Evolutionary conservation across 768 basidiomycete species (phyloP), one percentile per base, ranked within the genome.

Genomic region (Pholiota molesta): DNA sequence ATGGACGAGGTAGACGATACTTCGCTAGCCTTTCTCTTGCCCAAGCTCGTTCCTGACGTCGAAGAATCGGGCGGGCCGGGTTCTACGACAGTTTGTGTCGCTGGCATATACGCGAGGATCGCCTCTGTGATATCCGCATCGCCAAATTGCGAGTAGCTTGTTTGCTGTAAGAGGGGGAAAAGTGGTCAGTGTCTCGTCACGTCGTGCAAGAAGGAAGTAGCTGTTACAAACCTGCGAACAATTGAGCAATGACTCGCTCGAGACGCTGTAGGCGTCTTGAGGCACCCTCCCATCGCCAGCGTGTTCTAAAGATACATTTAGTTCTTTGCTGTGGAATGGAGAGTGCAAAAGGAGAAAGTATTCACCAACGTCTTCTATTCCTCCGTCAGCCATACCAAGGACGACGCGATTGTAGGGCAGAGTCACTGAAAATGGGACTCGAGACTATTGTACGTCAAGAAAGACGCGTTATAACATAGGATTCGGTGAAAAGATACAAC

Each of bases 1-100:
- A 60, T n/a, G 57, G 58, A 51, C 45, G 61, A 66, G 72, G 57
- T 44, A 60, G 59, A 40, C 39, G 61, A 66, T 71, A 65, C 16
- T 62, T 72, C 49, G 13, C 57, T 51, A 31, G 62, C 42, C 75
- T 72, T 74, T 23, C 74, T 67, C 57, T 77, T 77, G 14, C 70
- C 69, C 17, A 73, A 71, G 19, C 63, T 69, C 21, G 54, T 60
- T 13, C 47, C 61, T 1, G 73, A 73, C 2, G 68, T 55, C 11
- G 64, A 62, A 0, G 73, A 75, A 8, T 57, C 60, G n/a, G 69
- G 62, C 5, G 71, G 60, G 29, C 59, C 47, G 10, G 65, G 60
- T 31, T 44, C 61, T 17, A 26, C 23, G 21, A 16, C 29, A 17
- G 54, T 23, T 55, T 69, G 68, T 1, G 68, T 66, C 14, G 57